Evolutionary conservation across 2,329 filamentous ascomycete species (phyloP).

Genomic region (Aspergillus brasiliensis): DNA sequence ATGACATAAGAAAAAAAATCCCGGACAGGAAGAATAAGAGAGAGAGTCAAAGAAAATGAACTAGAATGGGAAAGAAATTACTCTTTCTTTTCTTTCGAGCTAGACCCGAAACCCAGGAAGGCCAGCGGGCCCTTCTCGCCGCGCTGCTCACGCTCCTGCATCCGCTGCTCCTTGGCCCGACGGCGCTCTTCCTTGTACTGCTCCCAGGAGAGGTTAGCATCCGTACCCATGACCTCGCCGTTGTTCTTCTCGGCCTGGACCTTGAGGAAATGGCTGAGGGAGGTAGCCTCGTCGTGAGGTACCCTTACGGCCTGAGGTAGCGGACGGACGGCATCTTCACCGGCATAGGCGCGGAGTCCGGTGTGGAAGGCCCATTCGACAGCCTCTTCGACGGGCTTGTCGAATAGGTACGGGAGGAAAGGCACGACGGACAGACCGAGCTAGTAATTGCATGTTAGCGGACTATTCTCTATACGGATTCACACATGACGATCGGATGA

Average conservation of each 20-base stretch:
- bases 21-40: neutral
- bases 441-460: constrained; percentile 41
- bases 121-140: constrained; percentile 19
- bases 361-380: constrained; percentile 90
- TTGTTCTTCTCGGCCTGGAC: constrained; percentile 21
- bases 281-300: constrained; percentile 18
- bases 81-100: constrained; percentile 21
- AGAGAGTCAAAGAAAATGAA: neutral
- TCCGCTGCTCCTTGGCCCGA: constrained; percentile 32
- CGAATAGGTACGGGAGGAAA: constrained; percentile 80
- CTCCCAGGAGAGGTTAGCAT: constrained; percentile 34
- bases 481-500: neutral
- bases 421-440: constrained; percentile 74
- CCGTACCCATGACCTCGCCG: constrained; percentile 1
- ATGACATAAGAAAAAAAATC: neutral
- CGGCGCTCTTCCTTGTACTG: constrained; percentile 35
- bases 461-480: neutral
- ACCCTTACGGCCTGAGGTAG: constrained; percentile 20
- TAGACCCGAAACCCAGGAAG: constrained; percentile 15
- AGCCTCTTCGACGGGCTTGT: constrained; percentile 87
- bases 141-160: constrained; percentile 21
- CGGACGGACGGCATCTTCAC: constrained; percentile 55
- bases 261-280: constrained; percentile 26
- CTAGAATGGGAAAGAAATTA: too few species aligned
- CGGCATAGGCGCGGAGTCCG: constrained; percentile 73